phyloP scores from a whole-genome alignment of 352 stramenopile species.

The Phytophthora macrochlamydospora region DNA sequence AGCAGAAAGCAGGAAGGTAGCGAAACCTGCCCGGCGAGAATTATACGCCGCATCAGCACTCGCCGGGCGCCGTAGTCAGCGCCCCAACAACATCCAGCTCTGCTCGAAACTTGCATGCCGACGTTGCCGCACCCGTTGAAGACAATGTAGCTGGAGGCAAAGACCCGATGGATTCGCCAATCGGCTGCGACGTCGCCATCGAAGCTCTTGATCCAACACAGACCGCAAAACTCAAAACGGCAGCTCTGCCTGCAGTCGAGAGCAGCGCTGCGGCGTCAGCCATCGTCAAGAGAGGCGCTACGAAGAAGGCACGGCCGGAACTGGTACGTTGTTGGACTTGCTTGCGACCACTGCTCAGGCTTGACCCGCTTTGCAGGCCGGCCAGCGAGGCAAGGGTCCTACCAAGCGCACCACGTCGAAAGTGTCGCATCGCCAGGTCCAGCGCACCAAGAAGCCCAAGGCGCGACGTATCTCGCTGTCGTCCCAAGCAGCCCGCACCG shows the following conservation, averaged over 20 bases:
- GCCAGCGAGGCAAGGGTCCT: slow-evolving; percentile 11
- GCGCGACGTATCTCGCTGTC: slow-evolving; percentile 18
- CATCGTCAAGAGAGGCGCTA: slow-evolving; percentile 1
- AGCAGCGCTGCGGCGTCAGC: slow-evolving; percentile 6
- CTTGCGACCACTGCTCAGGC: background rate
- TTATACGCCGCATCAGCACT: background rate
- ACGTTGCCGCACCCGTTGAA: background rate
- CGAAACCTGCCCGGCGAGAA: background rate
- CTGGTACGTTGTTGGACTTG: slow-evolving; percentile 20
- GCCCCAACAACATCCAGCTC: background rate
- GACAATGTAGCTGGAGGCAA: background rate
- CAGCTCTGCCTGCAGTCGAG: too few species aligned
- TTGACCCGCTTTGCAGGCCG: slow-evolving; percentile 15
- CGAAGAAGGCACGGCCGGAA: slow-evolving; percentile 14
- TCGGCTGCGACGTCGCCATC: slow-evolving; percentile 25
- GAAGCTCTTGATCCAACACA: slow-evolving; percentile 1
- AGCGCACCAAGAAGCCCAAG: slow-evolving; percentile 14
- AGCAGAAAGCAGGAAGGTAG: slow-evolving; percentile 29
- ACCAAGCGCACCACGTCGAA: slow-evolving; percentile 29
- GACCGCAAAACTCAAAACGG: background rate
- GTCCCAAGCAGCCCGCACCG: slow-evolving; percentile 17
- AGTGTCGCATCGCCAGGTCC: slow-evolving; percentile 14
- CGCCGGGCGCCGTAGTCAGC: background rate
- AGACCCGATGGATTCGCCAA: slow-evolving; percentile 22
- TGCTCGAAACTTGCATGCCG: background rate